Percentiles rank a stretch among this genome's conserved stretches.
Evolutionary conservation across 225 moss, liverwort and hornwort species (phyloP).

Genomic region (Takakia lepidozioides): DNA sequence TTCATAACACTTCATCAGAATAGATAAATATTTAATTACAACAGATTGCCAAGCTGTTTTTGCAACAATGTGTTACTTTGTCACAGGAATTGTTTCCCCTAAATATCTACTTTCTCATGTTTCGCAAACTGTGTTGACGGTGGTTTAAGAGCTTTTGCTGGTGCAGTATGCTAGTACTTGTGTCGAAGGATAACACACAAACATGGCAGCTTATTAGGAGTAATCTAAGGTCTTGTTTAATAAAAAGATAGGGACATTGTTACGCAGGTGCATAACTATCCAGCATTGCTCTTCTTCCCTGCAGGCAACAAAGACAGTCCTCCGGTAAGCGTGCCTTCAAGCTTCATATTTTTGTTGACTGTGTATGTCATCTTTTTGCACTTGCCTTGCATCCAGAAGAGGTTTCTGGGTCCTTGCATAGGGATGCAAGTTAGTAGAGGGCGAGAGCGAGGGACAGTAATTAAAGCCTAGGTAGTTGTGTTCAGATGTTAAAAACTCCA

Average conservation of each 20-base stretch:
- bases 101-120: background rate
- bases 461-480: background rate
- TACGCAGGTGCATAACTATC: constrained; percentile 47
- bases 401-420: background rate
- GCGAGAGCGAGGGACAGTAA: background rate
- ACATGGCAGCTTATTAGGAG: background rate
- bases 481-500: background rate
- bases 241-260: too few relatives aligned
- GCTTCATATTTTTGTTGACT: background rate
- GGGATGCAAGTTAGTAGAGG: background rate
- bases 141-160: background rate
- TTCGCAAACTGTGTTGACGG: background rate
- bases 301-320: constrained; percentile 33
- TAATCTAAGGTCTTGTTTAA: background rate
- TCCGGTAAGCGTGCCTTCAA: constrained; percentile 31
- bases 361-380: background rate
- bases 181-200: background rate
- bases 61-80: too few relatives aligned
- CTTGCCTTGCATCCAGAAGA: background rate
- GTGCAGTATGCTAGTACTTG: background rate
- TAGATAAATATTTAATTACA: too few relatives aligned
- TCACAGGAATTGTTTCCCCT: background rate
- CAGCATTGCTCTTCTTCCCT: constrained; percentile 59
- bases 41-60: too few relatives aligned
- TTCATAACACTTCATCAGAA: too few relatives aligned